phyloP scores from a whole-genome alignment of 371 early-diverging fungal species.

The Mucor racemosus region DNA sequence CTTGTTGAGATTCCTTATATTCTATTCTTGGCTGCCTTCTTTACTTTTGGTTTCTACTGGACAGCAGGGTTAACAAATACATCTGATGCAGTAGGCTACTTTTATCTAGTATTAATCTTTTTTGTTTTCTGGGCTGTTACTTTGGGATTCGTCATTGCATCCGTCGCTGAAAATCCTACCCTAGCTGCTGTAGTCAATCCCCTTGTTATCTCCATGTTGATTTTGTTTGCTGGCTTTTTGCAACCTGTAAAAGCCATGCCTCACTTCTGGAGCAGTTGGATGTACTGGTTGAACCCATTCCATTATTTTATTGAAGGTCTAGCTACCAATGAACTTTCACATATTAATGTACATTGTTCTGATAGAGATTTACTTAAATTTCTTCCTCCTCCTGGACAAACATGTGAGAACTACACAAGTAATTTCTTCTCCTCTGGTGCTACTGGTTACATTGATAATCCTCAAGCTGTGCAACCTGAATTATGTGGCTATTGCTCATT shows the following conservation, averaged over 20 bases:
- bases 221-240: slow-evolving; percentile 68
- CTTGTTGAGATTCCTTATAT: slow-evolving; percentile 60
- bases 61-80: slow-evolving; percentile 56
- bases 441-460: slow-evolving; percentile 61
- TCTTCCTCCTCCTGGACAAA: slow-evolving; percentile 58
- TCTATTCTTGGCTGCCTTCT: slow-evolving; percentile 46
- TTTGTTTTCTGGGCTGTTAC: slow-evolving; percentile 63
- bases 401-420: slow-evolving; percentile 61
- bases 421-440: slow-evolving; percentile 48
- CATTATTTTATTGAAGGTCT: slow-evolving; percentile 73
- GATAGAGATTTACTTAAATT: slow-evolving; percentile 52
- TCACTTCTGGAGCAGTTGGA: slow-evolving; percentile 70
- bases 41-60: slow-evolving; percentile 67
- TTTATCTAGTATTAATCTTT: slow-evolving; percentile 56
- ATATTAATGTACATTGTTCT: slow-evolving; percentile 49
- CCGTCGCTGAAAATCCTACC: slow-evolving; percentile 58
- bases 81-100: slow-evolving; percentile 52
- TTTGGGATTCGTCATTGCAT: slow-evolving; percentile 67
- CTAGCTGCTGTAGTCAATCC: slow-evolving; percentile 68
- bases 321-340: slow-evolving; percentile 63
- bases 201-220: slow-evolving; percentile 60
- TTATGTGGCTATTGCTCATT: slow-evolving; percentile 68
- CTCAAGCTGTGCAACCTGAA: slow-evolving; percentile 39
- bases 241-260: slow-evolving; percentile 64
- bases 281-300: slow-evolving; percentile 73